phyloP scores from a whole-genome alignment of 176 grass and related monocot genomes.

The Oryza longistaminata region DNA sequence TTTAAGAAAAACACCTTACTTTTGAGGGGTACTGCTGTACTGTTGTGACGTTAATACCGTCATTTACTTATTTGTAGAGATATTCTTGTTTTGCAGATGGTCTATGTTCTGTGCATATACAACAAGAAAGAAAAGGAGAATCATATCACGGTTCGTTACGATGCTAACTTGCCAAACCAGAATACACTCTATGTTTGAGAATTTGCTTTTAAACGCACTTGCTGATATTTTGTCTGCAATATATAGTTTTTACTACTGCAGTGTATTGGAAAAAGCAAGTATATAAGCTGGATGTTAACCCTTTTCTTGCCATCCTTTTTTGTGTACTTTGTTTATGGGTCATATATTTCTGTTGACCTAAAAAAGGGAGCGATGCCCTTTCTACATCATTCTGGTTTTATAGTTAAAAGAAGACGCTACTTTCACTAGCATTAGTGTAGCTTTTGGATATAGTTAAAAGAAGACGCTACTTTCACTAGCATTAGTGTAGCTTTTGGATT shows the following conservation, averaged over 20 bases:
- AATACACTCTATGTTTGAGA: constrained; percentile 10
- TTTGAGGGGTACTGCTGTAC: background rate
- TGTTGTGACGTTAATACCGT: constrained; percentile 1
- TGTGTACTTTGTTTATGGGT: background rate
- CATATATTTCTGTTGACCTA: background rate
- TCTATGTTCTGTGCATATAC: constrained; percentile 91
- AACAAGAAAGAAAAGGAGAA: constrained; percentile 94
- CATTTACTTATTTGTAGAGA: background rate
- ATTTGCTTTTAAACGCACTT: constrained; percentile 25
- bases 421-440: background rate
- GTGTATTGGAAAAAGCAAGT: background rate
- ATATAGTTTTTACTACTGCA: constrained; percentile 13
- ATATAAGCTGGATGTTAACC: background rate
- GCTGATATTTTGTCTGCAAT: background rate
- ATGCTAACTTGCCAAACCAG: background rate
- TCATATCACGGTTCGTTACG: constrained; percentile 68
- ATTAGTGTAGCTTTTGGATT: background rate
- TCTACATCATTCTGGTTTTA: background rate
- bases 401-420: background rate
- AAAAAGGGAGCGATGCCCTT: constrained; percentile 13
- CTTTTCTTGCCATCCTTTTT: background rate
- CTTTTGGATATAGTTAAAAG: too few relatives aligned
- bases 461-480: too few relatives aligned
- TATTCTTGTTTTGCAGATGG: constrained; percentile 57
- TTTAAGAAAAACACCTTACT: background rate